phyloP scores from a whole-genome alignment of 2,329 filamentous ascomycete species.

The Trichoderma asperellum region DNA sequence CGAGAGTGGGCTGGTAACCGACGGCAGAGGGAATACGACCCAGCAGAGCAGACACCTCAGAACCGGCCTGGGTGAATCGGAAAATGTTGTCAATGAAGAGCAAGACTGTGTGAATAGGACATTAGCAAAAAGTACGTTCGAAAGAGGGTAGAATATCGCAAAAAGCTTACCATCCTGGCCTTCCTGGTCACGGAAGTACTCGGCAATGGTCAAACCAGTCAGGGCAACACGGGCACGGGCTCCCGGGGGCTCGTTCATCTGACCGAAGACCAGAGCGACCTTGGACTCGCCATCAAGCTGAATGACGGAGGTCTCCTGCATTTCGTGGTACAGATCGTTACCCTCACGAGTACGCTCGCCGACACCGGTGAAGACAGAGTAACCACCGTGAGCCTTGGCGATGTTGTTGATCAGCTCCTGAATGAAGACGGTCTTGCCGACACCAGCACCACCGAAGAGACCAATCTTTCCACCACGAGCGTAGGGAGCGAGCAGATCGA shows the following conservation, averaged over 20 bases:
- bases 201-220: conserved; percentile 79
- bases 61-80: conserved; percentile 99
- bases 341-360: conserved; percentile 99
- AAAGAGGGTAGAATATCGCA: not conserved
- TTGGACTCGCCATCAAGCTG: conserved; percentile 99
- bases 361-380: conserved; percentile 99
- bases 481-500: conserved; percentile 97
- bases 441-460: conserved; percentile 99
- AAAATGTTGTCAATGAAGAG: conserved; percentile 99
- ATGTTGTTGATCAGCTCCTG: conserved; percentile 99
- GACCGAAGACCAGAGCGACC: conserved; percentile 98
- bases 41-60: conserved; percentile 98
- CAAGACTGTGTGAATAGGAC: conserved; percentile 63
- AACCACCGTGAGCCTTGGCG: conserved; percentile 99
- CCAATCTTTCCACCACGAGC: conserved; percentile 99
- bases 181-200: conserved; percentile 77
- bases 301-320: conserved; percentile 99
- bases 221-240: conserved; percentile 99
- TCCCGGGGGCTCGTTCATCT: conserved; percentile 99
- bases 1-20: conserved; percentile 99
- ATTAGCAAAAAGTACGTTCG: conserved; percentile 18
- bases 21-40: conserved; percentile 99
- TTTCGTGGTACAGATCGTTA: conserved; percentile 99
- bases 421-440: conserved; percentile 99
- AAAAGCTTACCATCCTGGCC: conserved; percentile 79